A percentile compares a stretch with the other conserved stretches of the same genome.
phyloP scores from a whole-genome alignment of 2,329 filamentous ascomycete species.

The Trichoderma sp. region DNA sequence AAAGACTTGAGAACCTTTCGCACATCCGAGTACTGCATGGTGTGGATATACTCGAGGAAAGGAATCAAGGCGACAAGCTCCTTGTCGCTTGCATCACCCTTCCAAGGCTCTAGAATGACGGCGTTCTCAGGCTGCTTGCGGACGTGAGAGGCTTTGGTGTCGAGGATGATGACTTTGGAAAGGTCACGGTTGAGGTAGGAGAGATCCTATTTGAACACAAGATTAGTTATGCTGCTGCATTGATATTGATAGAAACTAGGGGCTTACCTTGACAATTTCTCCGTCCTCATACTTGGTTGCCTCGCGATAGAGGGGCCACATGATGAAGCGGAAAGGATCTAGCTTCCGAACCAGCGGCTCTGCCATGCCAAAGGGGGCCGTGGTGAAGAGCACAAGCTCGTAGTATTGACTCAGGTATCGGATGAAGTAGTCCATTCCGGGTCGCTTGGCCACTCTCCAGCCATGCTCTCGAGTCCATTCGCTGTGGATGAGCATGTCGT shows the following conservation, averaged over 20 bases:
- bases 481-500: constrained; percentile 91
- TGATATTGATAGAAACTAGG: not conserved
- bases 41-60: constrained; percentile 95
- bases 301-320: constrained; percentile 92
- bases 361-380: constrained; percentile 76
- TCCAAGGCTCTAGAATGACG: constrained; percentile 88
- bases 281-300: constrained; percentile 97
- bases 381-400: constrained; percentile 94
- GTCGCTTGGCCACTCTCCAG: constrained; percentile 92
- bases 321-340: constrained; percentile 91
- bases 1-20: constrained; percentile 84
- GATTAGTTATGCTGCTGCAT: constrained; percentile 20
- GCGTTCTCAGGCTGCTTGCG: constrained; percentile 94
- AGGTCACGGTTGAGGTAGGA: constrained; percentile 95
- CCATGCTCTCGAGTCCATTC: constrained; percentile 93
- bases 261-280: constrained; percentile 84
- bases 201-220: constrained; percentile 63
- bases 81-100: constrained; percentile 75
- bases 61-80: constrained; percentile 87
- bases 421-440: constrained; percentile 94
- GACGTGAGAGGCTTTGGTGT: constrained; percentile 79
- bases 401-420: constrained; percentile 98
- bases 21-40: constrained; percentile 87
- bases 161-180: constrained; percentile 91
- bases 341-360: constrained; percentile 90